These are phyloP conservation scores for Paxillus involutus DNA, from an alignment of 768 basidiomycete genomes.

Conservation along the genomic window DNA sequence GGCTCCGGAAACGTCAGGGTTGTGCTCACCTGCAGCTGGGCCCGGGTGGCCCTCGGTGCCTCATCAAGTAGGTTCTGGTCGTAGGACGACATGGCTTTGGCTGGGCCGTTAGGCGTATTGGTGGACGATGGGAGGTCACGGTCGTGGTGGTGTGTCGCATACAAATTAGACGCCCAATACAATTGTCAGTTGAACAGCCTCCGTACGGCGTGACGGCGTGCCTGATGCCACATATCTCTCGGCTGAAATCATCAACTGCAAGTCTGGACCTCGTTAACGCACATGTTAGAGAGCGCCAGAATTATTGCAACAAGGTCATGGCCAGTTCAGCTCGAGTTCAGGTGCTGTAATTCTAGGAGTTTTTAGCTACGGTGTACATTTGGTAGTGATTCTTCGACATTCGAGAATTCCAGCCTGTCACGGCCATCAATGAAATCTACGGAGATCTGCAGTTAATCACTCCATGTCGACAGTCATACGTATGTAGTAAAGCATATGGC, in stretches of 20 bases:
- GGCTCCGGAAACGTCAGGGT: not conserved
- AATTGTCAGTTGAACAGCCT: slow-evolving; percentile 24
- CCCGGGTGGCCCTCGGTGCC: slow-evolving; percentile 42
- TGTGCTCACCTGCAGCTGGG: slow-evolving; percentile 40
- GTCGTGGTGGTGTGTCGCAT: slow-evolving; percentile 1
- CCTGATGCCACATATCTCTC: slow-evolving; percentile 10
- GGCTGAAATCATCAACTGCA: not conserved
- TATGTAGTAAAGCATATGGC: too few relatives aligned
- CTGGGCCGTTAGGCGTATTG: not conserved
- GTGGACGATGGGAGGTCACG: not conserved
- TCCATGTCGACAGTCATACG: too few relatives aligned
- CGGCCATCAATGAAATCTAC: too few relatives aligned
- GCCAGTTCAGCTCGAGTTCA: too few relatives aligned
- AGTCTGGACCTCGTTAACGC: too few relatives aligned
- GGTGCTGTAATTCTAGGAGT: too few relatives aligned
- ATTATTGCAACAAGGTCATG: too few relatives aligned
- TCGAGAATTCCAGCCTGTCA: too few relatives aligned
- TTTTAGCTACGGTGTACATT: too few relatives aligned
- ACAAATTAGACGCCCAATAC: slow-evolving; percentile 19
- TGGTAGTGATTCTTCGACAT: too few relatives aligned
- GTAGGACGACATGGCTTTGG: slow-evolving; percentile 32
- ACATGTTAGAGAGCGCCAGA: too few relatives aligned
- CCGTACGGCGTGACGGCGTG: slow-evolving; percentile 3
- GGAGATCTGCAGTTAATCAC: too few relatives aligned
- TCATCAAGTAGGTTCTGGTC: slow-evolving; percentile 40